Base-by-base conservation (phyloP, 306 rosid species). In the Corylus avellana region DNA sequence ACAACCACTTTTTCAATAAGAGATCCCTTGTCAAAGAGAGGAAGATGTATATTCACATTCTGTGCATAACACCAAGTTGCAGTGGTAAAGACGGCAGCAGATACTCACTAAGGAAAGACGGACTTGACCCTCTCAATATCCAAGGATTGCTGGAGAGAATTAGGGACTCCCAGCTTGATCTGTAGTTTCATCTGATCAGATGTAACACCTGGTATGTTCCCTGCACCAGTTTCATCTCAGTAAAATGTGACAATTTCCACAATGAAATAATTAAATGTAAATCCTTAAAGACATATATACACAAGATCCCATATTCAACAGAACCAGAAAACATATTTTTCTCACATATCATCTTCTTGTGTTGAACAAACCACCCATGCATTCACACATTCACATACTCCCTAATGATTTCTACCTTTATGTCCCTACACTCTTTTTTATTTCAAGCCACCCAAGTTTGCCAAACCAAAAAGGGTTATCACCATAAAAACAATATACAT, bases 141-240 rank as follows among this genome's bases (percentile, higher is more conserved):
- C 85, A 95, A 79, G 44, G 87, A 84, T 18, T 86, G 84, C 73
- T 91, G 99, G 79, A 93, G 98, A 76, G 89, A 77, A 81, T 83
- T 89, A 80, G 97, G 99, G 76, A 95, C 98, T 55, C 97, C 97
- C 82, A 95, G 84, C 87, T 93, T 93, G 88, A 95, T 93, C 81
- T 91, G 90, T 64, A 92, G 87, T 82, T 95, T 95, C 98, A 91
- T 95, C 88, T 95, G 87, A 46, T 61, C 97, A 78, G 77, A 95
- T 77, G 90, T 72, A 75, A 95, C 96, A 72, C 98, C 98, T 49
- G 98, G 98, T 67, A 95, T 92, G 71, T 94, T 84, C 66, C 98
- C 98, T 92, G 84, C 87, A 85, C 71, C 74, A 86, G 27, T 70
- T 51, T 35, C 44, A 76, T 44, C 72, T 62, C 12, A 83, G 72